phyloP scores from a whole-genome alignment of 805 yeast genomes.

The Candida khao-thaluensis region DNA sequence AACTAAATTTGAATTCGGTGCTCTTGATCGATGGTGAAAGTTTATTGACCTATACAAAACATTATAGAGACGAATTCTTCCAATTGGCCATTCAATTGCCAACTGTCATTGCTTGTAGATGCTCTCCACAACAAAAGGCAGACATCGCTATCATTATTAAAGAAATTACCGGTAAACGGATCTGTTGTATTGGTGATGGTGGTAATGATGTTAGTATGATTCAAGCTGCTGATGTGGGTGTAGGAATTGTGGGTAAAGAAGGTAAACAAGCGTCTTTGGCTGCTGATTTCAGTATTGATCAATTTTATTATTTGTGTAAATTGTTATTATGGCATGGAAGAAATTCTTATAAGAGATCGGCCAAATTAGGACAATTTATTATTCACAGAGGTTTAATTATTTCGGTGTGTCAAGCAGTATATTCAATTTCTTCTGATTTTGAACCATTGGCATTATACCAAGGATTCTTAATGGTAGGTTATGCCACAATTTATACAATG shows the following conservation, averaged over 20 bases:
- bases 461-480: constrained; percentile 98
- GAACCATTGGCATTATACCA: constrained; percentile 94
- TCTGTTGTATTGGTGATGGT: constrained; percentile 98
- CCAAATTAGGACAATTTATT: constrained; percentile 92
- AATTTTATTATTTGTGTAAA: constrained; percentile 85
- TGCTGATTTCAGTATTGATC: constrained; percentile 93
- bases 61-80: constrained; percentile 71
- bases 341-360: constrained; percentile 92
- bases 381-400: constrained; percentile 95
- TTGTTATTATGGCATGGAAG: constrained; percentile 96
- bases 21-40: constrained; percentile 94
- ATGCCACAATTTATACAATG: constrained; percentile 96
- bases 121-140: constrained; percentile 98
- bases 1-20: constrained; percentile 62
- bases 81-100: constrained; percentile 76
- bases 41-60: constrained; percentile 61
- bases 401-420: constrained; percentile 93
- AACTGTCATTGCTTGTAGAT: constrained; percentile 96
- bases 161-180: constrained; percentile 78
- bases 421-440: constrained; percentile 77
- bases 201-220: constrained; percentile 99
- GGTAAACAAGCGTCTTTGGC: constrained; percentile 97
- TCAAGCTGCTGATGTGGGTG: constrained; percentile 98
- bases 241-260: constrained; percentile 98
- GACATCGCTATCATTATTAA: constrained; percentile 85